Evolutionary conservation across 495 filamentous ascomycete species (phyloP).

Genomic region (Trichoderma virens): DNA sequence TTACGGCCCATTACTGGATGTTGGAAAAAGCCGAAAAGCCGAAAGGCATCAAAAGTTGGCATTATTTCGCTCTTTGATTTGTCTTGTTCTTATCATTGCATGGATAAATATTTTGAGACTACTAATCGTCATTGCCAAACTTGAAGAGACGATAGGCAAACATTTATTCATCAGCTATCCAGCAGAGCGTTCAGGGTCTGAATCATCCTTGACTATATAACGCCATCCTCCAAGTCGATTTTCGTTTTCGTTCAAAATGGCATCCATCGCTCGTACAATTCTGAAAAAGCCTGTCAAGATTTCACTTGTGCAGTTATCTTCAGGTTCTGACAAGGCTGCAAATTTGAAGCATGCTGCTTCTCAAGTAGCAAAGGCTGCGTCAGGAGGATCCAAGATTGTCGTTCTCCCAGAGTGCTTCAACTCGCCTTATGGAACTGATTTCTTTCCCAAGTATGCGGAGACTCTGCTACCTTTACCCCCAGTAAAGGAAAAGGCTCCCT

Average conservation of each 20-base stretch:
- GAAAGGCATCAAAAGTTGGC: neutral
- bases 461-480: conserved; percentile 73
- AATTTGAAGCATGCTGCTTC: conserved; percentile 77
- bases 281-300: conserved; percentile 72
- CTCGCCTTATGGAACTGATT: conserved; percentile 86
- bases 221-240: neutral
- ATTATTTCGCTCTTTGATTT: neutral
- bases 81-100: neutral
- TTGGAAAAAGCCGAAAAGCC: conserved; percentile 1
- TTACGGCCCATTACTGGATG: neutral
- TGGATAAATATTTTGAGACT: neutral
- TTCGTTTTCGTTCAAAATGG: neutral
- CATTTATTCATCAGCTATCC: neutral
- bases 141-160: neutral
- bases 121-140: neutral
- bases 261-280: conserved; percentile 29
- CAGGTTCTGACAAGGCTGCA: conserved; percentile 68
- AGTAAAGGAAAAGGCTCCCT: conserved; percentile 58
- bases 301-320: conserved; percentile 73
- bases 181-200: neutral
- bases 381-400: conserved; percentile 64
- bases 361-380: conserved; percentile 76
- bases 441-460: conserved; percentile 90
- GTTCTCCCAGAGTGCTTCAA: conserved; percentile 90
- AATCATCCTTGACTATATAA: neutral